Evolutionary conservation across 129 eudicot species (phyloP), one percentile per base, ranked within the genome.

Genomic region (Tanacetum coccineum): DNA sequence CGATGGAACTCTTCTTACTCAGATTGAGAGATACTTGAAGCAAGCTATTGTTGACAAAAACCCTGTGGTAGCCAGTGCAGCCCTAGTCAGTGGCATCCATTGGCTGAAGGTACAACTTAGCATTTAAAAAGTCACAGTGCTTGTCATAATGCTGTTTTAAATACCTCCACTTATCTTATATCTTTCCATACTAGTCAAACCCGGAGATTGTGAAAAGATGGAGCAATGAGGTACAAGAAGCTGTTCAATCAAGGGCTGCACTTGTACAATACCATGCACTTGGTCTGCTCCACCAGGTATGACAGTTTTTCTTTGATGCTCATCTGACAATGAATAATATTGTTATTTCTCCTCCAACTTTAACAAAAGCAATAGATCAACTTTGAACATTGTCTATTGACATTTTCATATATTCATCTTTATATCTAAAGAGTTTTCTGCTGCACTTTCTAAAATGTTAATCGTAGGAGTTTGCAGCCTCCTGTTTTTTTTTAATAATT

Each of bases 171-270:
- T 26, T 14, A 54, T 45, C 2, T 62, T 45, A 18, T 36, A 7
- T 75, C 59, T 12, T 47, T 69, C 26, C 52, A 70, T 68, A 28
- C 49, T 81, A 61, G 98, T 86, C 96, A 39, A 88, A 74, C 60
- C 94, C 94, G 12, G 96, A 88, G 73, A 82, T 88, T 20, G 96
- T 92, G 66, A 90, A 87, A 82, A 90, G 97, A 70, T 90, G 97
- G 97, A 90, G 97, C 76, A 90, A 90, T 79, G 97, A 90, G 81
- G 95, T 90, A 69, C 95, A 87, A 78, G 97, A 90, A 82, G 97
- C 97, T 74, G 86, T 90, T 78, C 97, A 90, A 64, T 90, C 97
- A 20, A 72, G 95, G 71, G 86, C 97, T 53, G 95, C 95, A 9
- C 92, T 90, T 67, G 97, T 90, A 62, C 97, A 90, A 80, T 90